Evolutionary conservation across 257 asterid species (phyloP).

Genomic region (Solanum sitiens): DNA sequence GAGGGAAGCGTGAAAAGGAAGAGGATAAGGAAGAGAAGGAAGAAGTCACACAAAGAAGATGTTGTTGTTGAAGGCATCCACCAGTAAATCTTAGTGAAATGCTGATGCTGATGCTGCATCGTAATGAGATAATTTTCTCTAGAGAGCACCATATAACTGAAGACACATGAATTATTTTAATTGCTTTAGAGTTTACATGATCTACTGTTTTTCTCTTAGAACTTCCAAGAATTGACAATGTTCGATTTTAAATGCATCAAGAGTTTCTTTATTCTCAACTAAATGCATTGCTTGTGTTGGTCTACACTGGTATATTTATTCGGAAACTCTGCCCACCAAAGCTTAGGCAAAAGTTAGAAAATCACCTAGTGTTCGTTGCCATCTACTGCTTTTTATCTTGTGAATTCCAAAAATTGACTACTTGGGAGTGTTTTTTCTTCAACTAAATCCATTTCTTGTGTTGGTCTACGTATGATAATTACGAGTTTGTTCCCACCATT

Average conservation of each 20-base stretch:
- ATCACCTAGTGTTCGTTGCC: neutral
- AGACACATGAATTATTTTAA: neutral
- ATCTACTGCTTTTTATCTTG: neutral
- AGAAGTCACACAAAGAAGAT: neutral
- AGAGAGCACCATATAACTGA: neutral
- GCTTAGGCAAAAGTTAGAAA: neutral
- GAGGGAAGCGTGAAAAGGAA: neutral
- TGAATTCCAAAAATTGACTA: neutral
- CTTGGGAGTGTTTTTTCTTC: neutral
- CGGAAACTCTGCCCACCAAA: neutral
- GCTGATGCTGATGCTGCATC: neutral
- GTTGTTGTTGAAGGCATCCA: neutral
- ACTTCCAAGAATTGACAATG: neutral
- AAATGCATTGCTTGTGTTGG: neutral
- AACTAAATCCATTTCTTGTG: neutral
- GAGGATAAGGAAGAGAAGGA: neutral
- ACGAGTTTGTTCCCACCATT: neutral
- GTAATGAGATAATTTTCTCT: neutral
- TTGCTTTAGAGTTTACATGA: neutral
- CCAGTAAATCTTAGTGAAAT: neutral
- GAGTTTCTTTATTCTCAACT: neutral
- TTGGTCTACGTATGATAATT: neutral
- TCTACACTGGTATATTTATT: neutral
- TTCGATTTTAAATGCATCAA: neutral
- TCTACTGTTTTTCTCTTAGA: neutral